These are phyloP conservation scores for Luzula sylvatica DNA, from an alignment of 176 grass and related monocot genomes.

Conservation along the genomic window DNA sequence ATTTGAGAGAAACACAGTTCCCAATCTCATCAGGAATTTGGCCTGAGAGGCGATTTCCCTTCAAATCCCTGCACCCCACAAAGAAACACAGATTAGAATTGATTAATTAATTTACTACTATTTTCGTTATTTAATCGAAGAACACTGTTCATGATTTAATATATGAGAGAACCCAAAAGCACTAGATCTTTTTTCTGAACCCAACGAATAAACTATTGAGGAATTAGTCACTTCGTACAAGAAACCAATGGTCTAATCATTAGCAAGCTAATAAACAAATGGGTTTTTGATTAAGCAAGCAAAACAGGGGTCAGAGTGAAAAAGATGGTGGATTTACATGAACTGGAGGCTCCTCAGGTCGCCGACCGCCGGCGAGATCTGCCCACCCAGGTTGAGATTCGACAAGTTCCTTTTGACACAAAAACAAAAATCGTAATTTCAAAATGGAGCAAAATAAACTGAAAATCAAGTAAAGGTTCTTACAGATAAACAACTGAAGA, in stretches of 20 bases:
- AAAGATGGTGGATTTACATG: constrained; percentile 29
- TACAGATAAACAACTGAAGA: constrained; percentile 58
- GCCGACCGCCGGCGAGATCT: constrained; percentile 85
- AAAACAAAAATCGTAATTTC: neutral
- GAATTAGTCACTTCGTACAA: constrained; percentile 11
- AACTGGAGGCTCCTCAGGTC: constrained; percentile 65
- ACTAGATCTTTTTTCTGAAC: neutral
- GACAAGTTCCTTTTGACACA: constrained; percentile 70
- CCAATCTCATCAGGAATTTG: constrained; percentile 99
- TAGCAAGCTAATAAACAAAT: constrained; percentile 24
- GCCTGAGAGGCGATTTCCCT: constrained; percentile 66
- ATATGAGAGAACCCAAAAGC: constrained; percentile 8
- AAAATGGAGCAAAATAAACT: neutral
- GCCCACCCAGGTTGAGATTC: constrained; percentile 86
- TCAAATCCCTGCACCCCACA: constrained; percentile 79
- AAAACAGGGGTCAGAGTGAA: constrained; percentile 24
- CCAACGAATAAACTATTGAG: constrained; percentile 4
- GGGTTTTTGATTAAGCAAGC: constrained; percentile 17
- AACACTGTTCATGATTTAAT: too few species aligned
- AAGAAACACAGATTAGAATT: constrained; percentile 20
- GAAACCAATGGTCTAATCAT: constrained; percentile 14
- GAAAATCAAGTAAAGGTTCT: neutral
- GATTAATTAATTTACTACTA: constrained; percentile 8
- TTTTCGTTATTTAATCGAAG: constrained; percentile 8
- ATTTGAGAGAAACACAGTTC: constrained; percentile 70